Evolutionary conservation across 1,284 basidiomycete genomes (phyloP), one percentile per base, ranked within the genome.

Genomic region (Waitea zeae): DNA sequence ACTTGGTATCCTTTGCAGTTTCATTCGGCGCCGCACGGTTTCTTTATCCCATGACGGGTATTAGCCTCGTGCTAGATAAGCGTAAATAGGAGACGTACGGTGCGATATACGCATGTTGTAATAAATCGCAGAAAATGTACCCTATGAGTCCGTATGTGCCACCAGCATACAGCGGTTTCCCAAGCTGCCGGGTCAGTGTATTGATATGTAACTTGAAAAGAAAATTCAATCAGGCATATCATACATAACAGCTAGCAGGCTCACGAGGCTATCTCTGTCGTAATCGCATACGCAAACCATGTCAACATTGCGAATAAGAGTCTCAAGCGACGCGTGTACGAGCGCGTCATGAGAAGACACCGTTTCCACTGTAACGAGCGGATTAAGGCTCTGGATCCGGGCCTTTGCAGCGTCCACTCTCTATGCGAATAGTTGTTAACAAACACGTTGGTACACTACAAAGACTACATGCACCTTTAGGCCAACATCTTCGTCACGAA

Each of bases 81-180:
- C 31, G 36, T 38, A 26, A 36, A 38, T 39, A 41, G 37, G 36
- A 28, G 41, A 57, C 77, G 61, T 58, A 88, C 89, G 73, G 71
- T 38, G 73, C 61, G 41, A 95, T 70, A 51, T 82, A 92, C 43
- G 87, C 75, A 49, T 93, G 88, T 30, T 68, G 62, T 38, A 90
- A 64, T 32, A 98, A 65, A 52, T 98, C 92, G 39, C 86, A 84
- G 52, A 97, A 96, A 46, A 93, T 84, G 55, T 84, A 98, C 4
- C 93, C 95, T 33, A 79, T 62, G 39, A 93, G 63, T n/a, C 93
- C 93, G 51, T 87, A 90, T 9, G 82, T 78, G 6, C 81, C 81
- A 0, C 89, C 84, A 13, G 78, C 73, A 48, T 95, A 97, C 53
- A 97, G 83, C 12, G 81, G 77, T 42, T 77, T 84, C 20, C 62